Percentiles rank a stretch among this genome's conserved stretches.
Evolutionary conservation across 352 stramenopile genomes (phyloP).

Genomic region (Globisporangium camurandrum): DNA sequence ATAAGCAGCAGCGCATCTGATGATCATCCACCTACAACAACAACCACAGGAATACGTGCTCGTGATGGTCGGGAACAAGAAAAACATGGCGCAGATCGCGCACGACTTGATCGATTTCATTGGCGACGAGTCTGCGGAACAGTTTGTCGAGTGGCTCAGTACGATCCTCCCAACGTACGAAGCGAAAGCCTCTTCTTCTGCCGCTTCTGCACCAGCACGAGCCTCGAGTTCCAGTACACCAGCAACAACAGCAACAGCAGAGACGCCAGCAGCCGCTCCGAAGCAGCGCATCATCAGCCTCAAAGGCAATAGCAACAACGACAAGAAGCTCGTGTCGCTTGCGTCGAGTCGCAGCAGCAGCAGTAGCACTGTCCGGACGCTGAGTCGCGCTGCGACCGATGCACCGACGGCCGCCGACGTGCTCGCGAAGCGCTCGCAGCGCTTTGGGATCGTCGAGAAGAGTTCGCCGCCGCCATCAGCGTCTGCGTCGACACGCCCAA

Average conservation of each 20-base stretch:
- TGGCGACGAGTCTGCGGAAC: constrained; percentile 62
- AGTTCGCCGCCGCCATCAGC: constrained; percentile 11
- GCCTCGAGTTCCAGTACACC: constrained; percentile 11
- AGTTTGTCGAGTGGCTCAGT: constrained; percentile 70
- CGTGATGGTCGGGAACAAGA: constrained; percentile 85
- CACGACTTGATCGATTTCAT: constrained; percentile 82
- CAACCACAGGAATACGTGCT: constrained; percentile 71
- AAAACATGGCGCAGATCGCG: constrained; percentile 78
- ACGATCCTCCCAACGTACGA: constrained; percentile 45
- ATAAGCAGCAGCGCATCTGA: no score
- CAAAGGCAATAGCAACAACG: constrained; percentile 27
- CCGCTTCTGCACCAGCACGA: constrained; percentile 4
- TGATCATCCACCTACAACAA: no score
- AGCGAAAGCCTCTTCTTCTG: constrained; percentile 9
- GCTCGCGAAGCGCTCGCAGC: constrained; percentile 65
- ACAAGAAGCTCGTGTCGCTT: constrained; percentile 52
- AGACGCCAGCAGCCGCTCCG: constrained; percentile 1
- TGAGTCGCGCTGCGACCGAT: constrained; percentile 26
- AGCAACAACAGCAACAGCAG: constrained; percentile 1
- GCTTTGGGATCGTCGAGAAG: constrained; percentile 57
- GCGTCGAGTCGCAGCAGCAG: constrained; percentile 25
- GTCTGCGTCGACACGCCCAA: no score
- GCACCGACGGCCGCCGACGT: constrained; percentile 49
- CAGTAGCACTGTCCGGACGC: constrained; percentile 49
- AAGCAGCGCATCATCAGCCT: constrained; percentile 60